These are phyloP conservation scores for Solanum gandarillasii DNA, from an alignment of 257 asterid species.

Conservation along the genomic window DNA sequence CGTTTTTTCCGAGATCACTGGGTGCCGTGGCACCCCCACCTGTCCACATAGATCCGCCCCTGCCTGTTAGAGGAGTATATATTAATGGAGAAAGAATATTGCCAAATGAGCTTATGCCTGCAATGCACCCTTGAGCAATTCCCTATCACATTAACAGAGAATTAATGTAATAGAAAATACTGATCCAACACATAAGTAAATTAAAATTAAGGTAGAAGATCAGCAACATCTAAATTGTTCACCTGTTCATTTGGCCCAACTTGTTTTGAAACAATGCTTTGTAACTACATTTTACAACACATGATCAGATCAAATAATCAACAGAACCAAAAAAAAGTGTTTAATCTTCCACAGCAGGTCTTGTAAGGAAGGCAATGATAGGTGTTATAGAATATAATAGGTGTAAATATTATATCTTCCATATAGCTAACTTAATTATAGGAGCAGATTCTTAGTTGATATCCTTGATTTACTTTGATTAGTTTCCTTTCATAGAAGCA, in stretches of 20 bases:
- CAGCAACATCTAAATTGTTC: neutral
- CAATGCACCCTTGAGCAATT: constrained; percentile 5
- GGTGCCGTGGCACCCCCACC: too few relatives aligned
- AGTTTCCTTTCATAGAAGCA: too few relatives aligned
- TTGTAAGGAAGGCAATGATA: neutral
- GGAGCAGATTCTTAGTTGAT: too few relatives aligned
- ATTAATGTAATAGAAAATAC: neutral
- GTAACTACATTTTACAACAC: neutral
- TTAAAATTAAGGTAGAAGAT: neutral
- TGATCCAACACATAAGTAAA: neutral
- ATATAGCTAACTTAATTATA: too few relatives aligned
- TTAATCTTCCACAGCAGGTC: neutral
- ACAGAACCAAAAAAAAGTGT: neutral
- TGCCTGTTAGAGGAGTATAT: constrained; percentile 3
- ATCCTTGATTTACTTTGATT: too few relatives aligned
- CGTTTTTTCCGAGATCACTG: too few relatives aligned
- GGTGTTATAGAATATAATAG: neutral
- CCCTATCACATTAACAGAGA: neutral
- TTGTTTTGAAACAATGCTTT: constrained; percentile 10
- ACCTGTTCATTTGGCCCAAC: constrained; percentile 8
- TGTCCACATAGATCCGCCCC: too few relatives aligned
- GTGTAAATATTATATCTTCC: too few relatives aligned
- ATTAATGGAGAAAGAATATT: constrained; percentile 3
- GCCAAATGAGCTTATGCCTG: neutral
- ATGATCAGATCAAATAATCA: neutral